Conservation (phyloP, 805 yeast genomes). For the Kockiozyma suomiensis region DNA sequence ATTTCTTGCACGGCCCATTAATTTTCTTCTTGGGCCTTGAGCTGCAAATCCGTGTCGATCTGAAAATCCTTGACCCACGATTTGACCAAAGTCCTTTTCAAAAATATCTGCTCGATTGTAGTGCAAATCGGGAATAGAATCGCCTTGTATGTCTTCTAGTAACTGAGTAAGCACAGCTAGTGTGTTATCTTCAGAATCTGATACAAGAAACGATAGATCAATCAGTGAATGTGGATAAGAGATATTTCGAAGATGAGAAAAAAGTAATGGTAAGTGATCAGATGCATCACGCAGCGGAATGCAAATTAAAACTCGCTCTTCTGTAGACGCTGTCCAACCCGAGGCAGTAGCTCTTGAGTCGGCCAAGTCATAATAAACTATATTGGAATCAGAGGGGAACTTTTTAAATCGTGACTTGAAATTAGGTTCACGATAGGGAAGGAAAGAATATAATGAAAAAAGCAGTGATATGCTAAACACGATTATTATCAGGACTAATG, state of each 20-base stretch:
- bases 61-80: constrained; percentile 87
- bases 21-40: constrained; percentile 91
- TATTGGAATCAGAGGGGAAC: constrained; percentile 1
- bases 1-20: constrained; percentile 94
- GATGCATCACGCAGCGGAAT: constrained; percentile 94
- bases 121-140: constrained; percentile 55
- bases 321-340: constrained; percentile 64
- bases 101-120: constrained; percentile 79
- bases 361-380: constrained; percentile 17
- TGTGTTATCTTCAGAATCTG: constrained; percentile 86
- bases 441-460: not conserved
- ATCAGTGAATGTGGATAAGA: constrained; percentile 69
- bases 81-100: constrained; percentile 92
- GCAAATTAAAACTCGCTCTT: constrained; percentile 78
- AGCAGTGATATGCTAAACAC: not conserved
- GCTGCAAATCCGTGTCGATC: constrained; percentile 96
- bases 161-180: constrained; percentile 60
- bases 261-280: constrained; percentile 85
- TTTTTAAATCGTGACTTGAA: not conserved
- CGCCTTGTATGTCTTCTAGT: constrained; percentile 60
- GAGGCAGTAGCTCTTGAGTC: constrained; percentile 41
- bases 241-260: constrained; percentile 73
- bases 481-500: not conserved
- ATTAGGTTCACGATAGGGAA: constrained; percentile 6
- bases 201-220: constrained; percentile 77